These are phyloP conservation scores for Saxophila tyrrhenica DNA, from an alignment of 495 filamentous ascomycete genomes.

Conservation along the genomic window DNA sequence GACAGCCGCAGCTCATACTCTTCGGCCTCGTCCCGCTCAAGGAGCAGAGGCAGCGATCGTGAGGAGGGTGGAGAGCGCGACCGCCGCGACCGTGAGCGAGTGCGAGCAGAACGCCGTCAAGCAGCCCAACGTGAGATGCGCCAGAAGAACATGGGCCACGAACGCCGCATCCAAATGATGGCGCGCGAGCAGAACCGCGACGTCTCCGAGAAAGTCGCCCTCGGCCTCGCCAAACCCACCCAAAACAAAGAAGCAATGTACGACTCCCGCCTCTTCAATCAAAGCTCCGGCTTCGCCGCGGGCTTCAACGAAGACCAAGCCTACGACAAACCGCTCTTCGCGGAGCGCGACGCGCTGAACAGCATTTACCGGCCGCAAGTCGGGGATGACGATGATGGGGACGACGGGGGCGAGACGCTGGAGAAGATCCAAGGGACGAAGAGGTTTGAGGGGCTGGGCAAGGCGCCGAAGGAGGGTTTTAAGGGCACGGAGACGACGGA, in stretches of 20 bases:
- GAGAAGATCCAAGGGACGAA: conserved; percentile 72
- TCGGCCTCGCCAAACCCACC: conserved; percentile 91
- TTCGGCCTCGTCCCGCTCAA: conserved; percentile 32
- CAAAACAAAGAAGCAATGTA: conserved; percentile 86
- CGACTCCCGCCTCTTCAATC: conserved; percentile 92
- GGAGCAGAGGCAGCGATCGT: conserved; percentile 41
- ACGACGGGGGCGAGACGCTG: conserved; percentile 69
- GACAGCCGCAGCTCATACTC: conserved; percentile 23
- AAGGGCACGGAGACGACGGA: conserved; percentile 82
- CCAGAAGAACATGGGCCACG: conserved; percentile 90
- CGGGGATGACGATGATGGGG: conserved; percentile 64
- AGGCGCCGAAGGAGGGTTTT: conserved; percentile 66
- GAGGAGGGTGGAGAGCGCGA: conserved; percentile 49
- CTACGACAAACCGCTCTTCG: conserved; percentile 96
- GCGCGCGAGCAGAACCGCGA: conserved; percentile 94
- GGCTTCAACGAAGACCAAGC: conserved; percentile 97
- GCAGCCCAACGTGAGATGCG: conserved; percentile 83
- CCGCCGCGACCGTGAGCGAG: conserved; percentile 57
- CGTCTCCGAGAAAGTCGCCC: conserved; percentile 93
- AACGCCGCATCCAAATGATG: conserved; percentile 78
- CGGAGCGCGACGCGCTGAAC: conserved; percentile 88
- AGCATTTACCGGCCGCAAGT: conserved; percentile 80
- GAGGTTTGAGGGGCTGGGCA: conserved; percentile 79
- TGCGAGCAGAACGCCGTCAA: conserved; percentile 60
- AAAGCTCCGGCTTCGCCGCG: conserved; percentile 71